Base-by-base conservation (phyloP, 192 early-diverging fungal species). In the Irineochytrium annulatum region DNA sequence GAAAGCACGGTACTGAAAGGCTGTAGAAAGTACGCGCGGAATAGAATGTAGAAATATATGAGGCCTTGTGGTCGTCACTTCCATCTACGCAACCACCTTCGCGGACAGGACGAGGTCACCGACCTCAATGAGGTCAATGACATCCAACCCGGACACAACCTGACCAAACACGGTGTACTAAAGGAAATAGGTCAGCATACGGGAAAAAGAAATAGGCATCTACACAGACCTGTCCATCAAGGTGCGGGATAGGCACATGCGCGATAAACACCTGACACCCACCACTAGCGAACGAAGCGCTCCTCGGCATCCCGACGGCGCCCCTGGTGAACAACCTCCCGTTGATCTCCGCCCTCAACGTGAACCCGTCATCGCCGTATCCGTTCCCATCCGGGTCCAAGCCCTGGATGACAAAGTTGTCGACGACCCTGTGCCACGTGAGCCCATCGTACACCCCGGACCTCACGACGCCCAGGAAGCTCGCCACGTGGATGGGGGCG, bases 401-500 rank as follows among this genome's bases (percentile, higher is more conserved):
- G n/a, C 37, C 37, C 37, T 41, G 37, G n/a, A 41, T 41, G 37
- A 41, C 37, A 41, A 41, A 41, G 37, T 41, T 41, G 37, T 41
- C 37, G 37, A 41, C 37, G n/a, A 41, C 37, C n/a, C 37, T 8
- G 37, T 41, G 37, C 37, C 37, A 41, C 11, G 37, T 41, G 11
- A 41, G n/a, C n/a, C 37, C 37, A 41, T 41, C n/a, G 37, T 41
- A 41, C 8, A 41, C 37, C n/a, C 37, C 37, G n/a, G 8, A 8
- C 37, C n/a, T 41, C 11, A 41, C 37, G 11, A 41, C 8, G 37
- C 37, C 37, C 37, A 41, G n/a, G 37, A 41, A 41, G 37, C 37
- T 41, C 11, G 37, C 37, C 8, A 41, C 37, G 37, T 41, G 37
- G 37, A 41, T 41, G n/a, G 37, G 37, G n/a, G 37, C 37, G n/a